Percentiles rank a stretch among this genome's conserved stretches.
Evolutionary conservation across 2,329 filamentous ascomycete genomes (phyloP).

Genomic region (Colletotrichum truncatum): DNA sequence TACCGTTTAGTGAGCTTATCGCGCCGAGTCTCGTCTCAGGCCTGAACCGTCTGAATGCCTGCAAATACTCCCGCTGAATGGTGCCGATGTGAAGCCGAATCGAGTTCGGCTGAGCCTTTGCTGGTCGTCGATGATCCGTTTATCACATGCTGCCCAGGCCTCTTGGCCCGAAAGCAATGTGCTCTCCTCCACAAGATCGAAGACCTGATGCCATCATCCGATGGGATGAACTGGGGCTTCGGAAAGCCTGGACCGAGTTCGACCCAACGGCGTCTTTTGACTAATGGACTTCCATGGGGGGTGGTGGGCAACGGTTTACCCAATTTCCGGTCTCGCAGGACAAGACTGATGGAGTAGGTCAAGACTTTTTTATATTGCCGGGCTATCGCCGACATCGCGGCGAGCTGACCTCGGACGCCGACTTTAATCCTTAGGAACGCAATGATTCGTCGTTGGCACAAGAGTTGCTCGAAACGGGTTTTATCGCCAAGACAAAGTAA

Average conservation of each 20-base stretch:
- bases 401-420: slow-evolving; percentile 7
- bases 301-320: not conserved
- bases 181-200: not conserved
- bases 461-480: not conserved
- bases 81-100: not conserved
- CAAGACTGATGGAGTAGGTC: not conserved
- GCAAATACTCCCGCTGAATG: no score
- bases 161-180: not conserved
- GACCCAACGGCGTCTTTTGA: not conserved
- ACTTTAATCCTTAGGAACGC: not conserved
- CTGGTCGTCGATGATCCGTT: not conserved
- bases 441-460: not conserved
- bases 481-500: slow-evolving; percentile 9
- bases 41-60: no score
- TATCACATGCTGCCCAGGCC: not conserved
- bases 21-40: no score
- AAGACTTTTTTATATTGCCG: not conserved
- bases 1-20: no score
- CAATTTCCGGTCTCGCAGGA: slow-evolving; percentile 15
- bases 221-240: not conserved
- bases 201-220: not conserved
- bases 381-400: slow-evolving; percentile 17
- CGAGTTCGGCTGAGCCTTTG: not conserved
- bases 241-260: not conserved
- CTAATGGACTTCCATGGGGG: not conserved